These are phyloP conservation scores for Solanum medicagineum DNA, from an alignment of 257 asterid genomes.

Conservation along the genomic window DNA sequence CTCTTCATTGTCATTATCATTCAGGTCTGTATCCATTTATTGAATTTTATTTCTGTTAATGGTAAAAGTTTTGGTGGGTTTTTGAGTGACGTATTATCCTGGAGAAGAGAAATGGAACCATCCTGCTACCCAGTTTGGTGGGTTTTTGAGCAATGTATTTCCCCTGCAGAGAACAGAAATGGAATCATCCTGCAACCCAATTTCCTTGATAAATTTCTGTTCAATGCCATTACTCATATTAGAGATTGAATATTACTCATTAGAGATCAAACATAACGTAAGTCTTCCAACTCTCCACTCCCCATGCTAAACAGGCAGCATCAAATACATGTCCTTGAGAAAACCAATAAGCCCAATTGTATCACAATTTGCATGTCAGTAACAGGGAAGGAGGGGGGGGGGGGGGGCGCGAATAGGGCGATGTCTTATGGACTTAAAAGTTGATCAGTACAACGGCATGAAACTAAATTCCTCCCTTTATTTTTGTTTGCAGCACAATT, in stretches of 20 bases:
- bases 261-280: not conserved
- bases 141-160: not conserved
- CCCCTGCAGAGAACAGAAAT: not conserved
- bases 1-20: slow-evolving; percentile 73
- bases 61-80: not conserved
- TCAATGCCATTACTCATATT: not conserved
- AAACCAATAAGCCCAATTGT: not conserved
- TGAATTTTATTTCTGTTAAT: not conserved
- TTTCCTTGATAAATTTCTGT: not conserved
- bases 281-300: not conserved
- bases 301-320: not conserved
- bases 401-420: not conserved
- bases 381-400: not conserved
- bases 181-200: not conserved
- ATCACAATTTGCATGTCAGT: not conserved
- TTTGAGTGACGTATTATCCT: not conserved
- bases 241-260: not conserved
- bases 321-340: not conserved
- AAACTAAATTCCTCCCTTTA: not conserved
- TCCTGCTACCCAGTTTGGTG: not conserved
- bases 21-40: slow-evolving; percentile 35
- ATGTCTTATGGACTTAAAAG: not conserved
- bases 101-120: not conserved
- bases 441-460: not conserved
- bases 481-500: slow-evolving; percentile 33